Percentiles rank a stretch among this genome's conserved stretches.
These are phyloP conservation scores for Corynespora cassiicola DNA, from an alignment of 2,329 filamentous ascomycete species.

Conservation along the genomic window DNA sequence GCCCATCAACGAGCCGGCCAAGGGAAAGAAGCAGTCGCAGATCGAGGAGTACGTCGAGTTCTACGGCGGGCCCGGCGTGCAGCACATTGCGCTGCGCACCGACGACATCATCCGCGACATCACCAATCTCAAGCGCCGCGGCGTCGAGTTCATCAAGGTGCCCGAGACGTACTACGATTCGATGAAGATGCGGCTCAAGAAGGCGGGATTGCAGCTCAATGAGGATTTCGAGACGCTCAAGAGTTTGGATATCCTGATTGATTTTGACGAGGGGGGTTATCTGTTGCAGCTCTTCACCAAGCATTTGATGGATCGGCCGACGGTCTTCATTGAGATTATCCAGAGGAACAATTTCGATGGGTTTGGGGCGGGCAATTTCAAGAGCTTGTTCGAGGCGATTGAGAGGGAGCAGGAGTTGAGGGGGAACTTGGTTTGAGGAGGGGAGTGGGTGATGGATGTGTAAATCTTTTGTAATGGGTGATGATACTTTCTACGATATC, in stretches of 20 bases:
- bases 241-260: constrained; percentile 85
- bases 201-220: constrained; percentile 64
- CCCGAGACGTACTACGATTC: constrained; percentile 84
- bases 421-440: constrained; percentile 70
- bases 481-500: no score
- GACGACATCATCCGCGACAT: constrained; percentile 80
- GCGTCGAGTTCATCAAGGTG: constrained; percentile 91
- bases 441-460: no score
- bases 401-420: constrained; percentile 88
- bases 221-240: constrained; percentile 82
- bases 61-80: constrained; percentile 87
- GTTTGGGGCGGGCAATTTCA: constrained; percentile 95
- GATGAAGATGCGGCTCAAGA: constrained; percentile 76
- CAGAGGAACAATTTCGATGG: constrained; percentile 89
- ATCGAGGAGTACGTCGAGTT: constrained; percentile 90
- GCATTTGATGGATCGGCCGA: constrained; percentile 92
- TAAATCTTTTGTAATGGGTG: background rate
- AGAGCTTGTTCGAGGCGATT: constrained; percentile 92
- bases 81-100: constrained; percentile 90
- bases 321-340: constrained; percentile 96
- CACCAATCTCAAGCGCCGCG: constrained; percentile 78
- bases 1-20: constrained; percentile 96
- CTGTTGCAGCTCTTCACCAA: constrained; percentile 68
- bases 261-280: constrained; percentile 94
- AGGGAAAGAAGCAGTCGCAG: constrained; percentile 88